Evolutionary conservation across 2,329 filamentous ascomycete genomes (phyloP), one percentile per base, ranked within the genome.

Genomic region (Fusarium bulbicola): DNA sequence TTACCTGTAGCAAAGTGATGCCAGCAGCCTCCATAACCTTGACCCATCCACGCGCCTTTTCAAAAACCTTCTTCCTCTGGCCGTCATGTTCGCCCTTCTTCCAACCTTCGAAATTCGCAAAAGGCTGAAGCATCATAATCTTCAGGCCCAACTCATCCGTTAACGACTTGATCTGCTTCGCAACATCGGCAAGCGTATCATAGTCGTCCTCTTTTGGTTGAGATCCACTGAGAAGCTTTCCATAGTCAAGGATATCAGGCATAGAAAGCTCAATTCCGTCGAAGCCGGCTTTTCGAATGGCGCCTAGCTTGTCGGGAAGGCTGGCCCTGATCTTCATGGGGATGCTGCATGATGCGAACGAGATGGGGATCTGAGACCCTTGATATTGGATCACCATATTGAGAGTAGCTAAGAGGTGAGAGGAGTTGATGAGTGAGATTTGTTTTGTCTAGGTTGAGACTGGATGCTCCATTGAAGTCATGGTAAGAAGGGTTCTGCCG

Each of bases 51-150:
- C 80, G 81, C 0, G 91, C 92, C 30, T 91, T 85, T 0, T 83
- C 81, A 71, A 92, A 92, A 0, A 90, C 92, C 58, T 92, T 88
- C 10, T 88, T 81, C 7, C 91, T 84, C 78, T 92, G 87, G 2
- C 82, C 75, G 4, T 87, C 89, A 0, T 84, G 50, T 3, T 62
- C 30, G 0, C 46, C 89, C 45, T 84, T 83, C 1, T 86, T 82
- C 92, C 92, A 95, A 3, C 92, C 93, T 75, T 95, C 92, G 65
- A 94, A 94, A 75, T 94, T 93, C 21, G 90, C 84, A 75, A 95
- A 95, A 0, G 92, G 92, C 76, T 95, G 92, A 11, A 95, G 81
- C 84, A 94, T 92, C 79, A 95, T 86, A 63, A 95, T 87, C 40
- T 86, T 83, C 3, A 95, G 81, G 0, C 82, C 81, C 39, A 90